These are phyloP conservation scores for Solanum chacoense DNA, from an alignment of 305 asterid species.

Conservation along the genomic window DNA sequence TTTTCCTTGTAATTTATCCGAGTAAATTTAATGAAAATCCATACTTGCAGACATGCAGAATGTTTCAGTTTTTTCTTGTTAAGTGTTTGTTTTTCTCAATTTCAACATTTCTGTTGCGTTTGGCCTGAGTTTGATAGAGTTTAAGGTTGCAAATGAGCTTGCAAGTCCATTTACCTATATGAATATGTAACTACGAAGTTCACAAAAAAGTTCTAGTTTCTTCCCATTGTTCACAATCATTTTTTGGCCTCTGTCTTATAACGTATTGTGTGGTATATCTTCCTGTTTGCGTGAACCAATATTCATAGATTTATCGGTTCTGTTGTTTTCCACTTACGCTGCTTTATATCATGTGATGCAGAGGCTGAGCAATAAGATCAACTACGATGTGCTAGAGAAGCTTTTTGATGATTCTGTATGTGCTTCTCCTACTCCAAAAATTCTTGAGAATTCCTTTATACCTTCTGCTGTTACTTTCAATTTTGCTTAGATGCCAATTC, in stretches of 20 bases:
- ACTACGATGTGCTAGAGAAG: conserved; percentile 34
- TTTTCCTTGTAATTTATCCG: neutral
- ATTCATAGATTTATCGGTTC: neutral
- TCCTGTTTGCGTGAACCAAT: neutral
- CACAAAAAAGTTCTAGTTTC: neutral
- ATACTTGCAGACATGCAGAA: neutral
- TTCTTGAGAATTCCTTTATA: neutral
- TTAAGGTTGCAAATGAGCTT: neutral
- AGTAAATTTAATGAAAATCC: neutral
- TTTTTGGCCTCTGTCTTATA: neutral
- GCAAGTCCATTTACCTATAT: neutral
- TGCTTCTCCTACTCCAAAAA: conserved; percentile 3
- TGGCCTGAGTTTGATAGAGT: neutral
- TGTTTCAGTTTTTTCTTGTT: neutral
- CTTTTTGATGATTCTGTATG: conserved; percentile 51
- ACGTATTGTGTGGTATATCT: neutral
- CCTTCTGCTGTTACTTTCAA: neutral
- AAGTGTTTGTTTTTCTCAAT: neutral
- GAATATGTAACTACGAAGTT: neutral
- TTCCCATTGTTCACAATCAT: neutral
- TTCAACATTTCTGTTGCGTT: neutral
- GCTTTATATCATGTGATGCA: conserved; percentile 17
- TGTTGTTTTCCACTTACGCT: neutral
- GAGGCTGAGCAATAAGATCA: conserved; percentile 42
- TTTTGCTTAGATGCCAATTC: neutral